Percentiles rank a stretch among this genome's conserved stretches.
Evolutionary conservation across 768 basidiomycete genomes (phyloP).

Genomic region (Baorangia bicolor): DNA sequence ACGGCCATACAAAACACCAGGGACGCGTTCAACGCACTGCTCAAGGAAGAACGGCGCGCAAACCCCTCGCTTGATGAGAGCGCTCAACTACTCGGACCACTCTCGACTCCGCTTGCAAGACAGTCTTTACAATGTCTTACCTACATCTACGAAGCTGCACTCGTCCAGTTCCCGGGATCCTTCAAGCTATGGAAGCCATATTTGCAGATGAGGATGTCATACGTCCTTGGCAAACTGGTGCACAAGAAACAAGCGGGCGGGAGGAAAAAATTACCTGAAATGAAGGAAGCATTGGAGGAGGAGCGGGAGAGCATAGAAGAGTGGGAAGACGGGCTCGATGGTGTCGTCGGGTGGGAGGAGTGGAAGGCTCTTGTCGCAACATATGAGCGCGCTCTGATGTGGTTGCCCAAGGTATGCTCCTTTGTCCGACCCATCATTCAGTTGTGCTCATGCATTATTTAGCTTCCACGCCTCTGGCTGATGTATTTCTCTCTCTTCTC

Average conservation of each 20-base stretch:
- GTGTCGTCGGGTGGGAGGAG: constrained; percentile 92
- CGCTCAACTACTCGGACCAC: constrained; percentile 68
- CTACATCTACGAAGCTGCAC: constrained; percentile 92
- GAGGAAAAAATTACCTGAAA: constrained; percentile 88
- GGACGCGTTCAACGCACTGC: constrained; percentile 57
- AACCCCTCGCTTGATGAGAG: constrained; percentile 49
- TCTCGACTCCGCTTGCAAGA: constrained; percentile 71
- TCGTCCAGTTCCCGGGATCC: constrained; percentile 81
- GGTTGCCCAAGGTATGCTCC: constrained; percentile 77
- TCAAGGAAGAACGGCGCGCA: constrained; percentile 53
- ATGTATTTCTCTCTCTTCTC: constrained; percentile 89
- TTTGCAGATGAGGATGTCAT: constrained; percentile 76
- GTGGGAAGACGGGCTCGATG: constrained; percentile 87
- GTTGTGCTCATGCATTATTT: constrained; percentile 5
- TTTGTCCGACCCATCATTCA: background rate
- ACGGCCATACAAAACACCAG: constrained; percentile 74
- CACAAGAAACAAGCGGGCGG: constrained; percentile 79
- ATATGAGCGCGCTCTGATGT: constrained; percentile 93
- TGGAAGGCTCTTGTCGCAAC: constrained; percentile 87
- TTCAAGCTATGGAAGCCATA: constrained; percentile 98
- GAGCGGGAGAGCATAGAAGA: constrained; percentile 76
- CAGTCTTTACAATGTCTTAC: constrained; percentile 79
- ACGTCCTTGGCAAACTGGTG: constrained; percentile 76
- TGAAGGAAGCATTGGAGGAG: constrained; percentile 86
- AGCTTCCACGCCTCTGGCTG: constrained; percentile 95